A percentile compares a stretch with the other conserved stretches of the same genome.
phyloP scores from a whole-genome alignment of 2,329 filamentous ascomycete genomes.

The Lachnum nothofagi region DNA sequence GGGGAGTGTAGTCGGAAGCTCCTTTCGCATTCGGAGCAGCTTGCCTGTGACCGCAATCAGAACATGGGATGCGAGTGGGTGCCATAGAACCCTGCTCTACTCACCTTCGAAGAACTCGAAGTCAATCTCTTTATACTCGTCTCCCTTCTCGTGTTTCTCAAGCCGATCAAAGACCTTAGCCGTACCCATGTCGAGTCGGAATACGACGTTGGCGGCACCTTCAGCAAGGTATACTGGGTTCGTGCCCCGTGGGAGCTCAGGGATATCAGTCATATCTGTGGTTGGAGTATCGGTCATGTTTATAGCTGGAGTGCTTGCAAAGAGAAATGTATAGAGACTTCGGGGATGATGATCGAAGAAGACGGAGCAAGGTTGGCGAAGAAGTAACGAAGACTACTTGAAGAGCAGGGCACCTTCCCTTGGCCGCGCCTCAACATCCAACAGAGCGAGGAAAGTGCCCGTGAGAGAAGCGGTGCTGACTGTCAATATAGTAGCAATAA shows the following conservation, averaged over 20 bases:
- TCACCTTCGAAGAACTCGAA: slow-evolving; percentile 10
- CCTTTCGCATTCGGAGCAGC: slow-evolving; percentile 58
- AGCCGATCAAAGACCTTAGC: no score
- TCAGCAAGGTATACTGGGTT: slow-evolving; percentile 50
- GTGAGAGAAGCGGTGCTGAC: no score
- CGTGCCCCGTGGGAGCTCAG: slow-evolving; percentile 1
- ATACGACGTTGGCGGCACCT: slow-evolving; percentile 74
- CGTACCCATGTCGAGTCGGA: slow-evolving; percentile 52
- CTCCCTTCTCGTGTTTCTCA: slow-evolving; percentile 2
- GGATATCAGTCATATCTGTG: neutral
- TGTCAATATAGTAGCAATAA: no score
- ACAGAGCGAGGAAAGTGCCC: no score
- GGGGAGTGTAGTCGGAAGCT: slow-evolving; percentile 44
- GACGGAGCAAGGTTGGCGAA: no score
- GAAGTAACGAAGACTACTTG: no score
- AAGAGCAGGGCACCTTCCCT: no score
- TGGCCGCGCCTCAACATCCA: no score
- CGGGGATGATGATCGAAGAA: no score
- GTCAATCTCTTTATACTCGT: neutral
- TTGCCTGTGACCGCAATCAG: slow-evolving; percentile 35
- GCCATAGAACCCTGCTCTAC: neutral
- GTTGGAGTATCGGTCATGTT: neutral
- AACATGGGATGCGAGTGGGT: neutral
- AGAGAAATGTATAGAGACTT: neutral
- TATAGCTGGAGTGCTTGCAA: neutral